phyloP scores from a whole-genome alignment of 1,284 basidiomycete species.

The Tilletia caries region DNA sequence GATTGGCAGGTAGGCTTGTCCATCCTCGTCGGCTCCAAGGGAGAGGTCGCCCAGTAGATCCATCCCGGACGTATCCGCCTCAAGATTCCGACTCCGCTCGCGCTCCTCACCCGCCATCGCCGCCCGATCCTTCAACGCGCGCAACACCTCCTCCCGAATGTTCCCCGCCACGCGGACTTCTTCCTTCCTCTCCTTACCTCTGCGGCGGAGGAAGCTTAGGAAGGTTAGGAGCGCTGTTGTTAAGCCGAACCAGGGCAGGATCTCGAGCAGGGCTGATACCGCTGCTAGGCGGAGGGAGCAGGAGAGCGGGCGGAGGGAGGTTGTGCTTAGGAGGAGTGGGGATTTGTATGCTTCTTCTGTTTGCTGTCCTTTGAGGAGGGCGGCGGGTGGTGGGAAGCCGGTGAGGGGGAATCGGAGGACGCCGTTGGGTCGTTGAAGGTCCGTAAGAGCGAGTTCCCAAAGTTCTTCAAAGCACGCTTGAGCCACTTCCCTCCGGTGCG shows the following conservation, averaged over 20 bases:
- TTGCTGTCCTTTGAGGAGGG: no score
- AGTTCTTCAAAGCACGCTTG: constrained; percentile 4
- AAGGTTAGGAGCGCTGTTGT: background rate
- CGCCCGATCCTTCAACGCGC: constrained; percentile 2
- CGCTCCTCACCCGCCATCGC: constrained; percentile 4
- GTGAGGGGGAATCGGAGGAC: constrained; percentile 5
- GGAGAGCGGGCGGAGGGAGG: background rate
- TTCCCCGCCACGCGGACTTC: constrained; percentile 13
- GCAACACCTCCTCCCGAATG: constrained; percentile 11
- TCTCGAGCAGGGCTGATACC: background rate
- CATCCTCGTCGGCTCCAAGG: constrained; percentile 8
- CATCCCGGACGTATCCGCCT: constrained; percentile 11
- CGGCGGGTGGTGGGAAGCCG: background rate
- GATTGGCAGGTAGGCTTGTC: constrained; percentile 8
- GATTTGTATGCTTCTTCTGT: background rate
- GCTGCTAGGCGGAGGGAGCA: constrained; percentile 2
- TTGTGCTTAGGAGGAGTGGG: constrained; percentile 9
- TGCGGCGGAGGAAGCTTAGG: background rate
- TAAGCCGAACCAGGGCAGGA: background rate
- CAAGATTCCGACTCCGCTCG: background rate
- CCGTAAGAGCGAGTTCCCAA: background rate
- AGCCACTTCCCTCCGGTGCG: background rate
- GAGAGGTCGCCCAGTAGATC: constrained; percentile 3
- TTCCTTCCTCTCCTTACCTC: constrained; percentile 8
- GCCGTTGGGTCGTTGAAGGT: background rate